Evolutionary conservation across 371 early-diverging fungal genomes (phyloP), one percentile per base, ranked within the genome.

Genomic region (Mortierella sp.): DNA sequence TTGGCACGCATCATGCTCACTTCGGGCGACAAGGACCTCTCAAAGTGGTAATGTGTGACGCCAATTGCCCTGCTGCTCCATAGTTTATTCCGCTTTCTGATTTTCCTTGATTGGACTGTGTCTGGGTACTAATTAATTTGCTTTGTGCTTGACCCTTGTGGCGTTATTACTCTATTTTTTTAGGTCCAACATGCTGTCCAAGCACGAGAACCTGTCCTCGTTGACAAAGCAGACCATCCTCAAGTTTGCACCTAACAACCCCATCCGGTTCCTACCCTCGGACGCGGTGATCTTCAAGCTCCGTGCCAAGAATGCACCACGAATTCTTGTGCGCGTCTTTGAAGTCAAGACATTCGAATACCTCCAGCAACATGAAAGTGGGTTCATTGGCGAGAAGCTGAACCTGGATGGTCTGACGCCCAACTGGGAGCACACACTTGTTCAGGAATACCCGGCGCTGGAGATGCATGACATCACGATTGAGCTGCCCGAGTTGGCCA

Each of bases 271-370:
- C 77, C 38, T 82, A 42, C 86, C 82, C 1, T 63, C 80, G 0
- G 86, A 85, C 65, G 63, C 79, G 16, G 86, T 85, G 11, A 73
- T 82, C 21, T 82, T 85, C 80, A 82, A 82, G 28, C 71, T 85
- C 70, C 42, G 78, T 1, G 82, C 73, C 68, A 85, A 85, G 78
- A 85, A 85, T 26, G 82, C 80, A 14, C 79, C 79, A 45, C 65
- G 78, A 8, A 82, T 85, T 48, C 73, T 82, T 28, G 78, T 85
- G 13, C 77, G 86, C 34, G 80, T 85, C 21, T 85, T 82, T 73
- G 86, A 85, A 52, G 55, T 85, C 80, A 85, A 85, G 63, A 85
- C 86, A 11, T 85, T 85, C 55, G 86, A 85, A 34, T 85, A 82
- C 34, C 75, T 82, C 47, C 82, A 80, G 60, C 82, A 85, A 24